Conservation (phyloP, 1,284 basidiomycete species). For the Ceratorhiza oryzae-sativae region DNA sequence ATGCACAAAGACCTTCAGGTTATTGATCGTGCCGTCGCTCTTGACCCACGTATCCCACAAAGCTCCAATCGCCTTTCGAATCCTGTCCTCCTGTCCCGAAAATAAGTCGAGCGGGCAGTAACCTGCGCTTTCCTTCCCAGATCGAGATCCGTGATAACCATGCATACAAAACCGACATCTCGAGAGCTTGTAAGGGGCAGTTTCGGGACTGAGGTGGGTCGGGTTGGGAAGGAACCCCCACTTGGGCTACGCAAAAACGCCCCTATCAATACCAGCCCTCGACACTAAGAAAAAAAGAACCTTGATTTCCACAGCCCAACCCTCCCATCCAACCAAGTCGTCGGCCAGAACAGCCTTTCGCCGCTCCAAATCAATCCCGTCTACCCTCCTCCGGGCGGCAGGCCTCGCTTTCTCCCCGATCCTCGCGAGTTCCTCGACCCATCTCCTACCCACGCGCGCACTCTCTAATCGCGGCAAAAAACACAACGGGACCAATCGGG, state of each 20-base stretch:
- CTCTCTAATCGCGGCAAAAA: constrained; percentile 65
- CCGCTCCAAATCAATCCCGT: constrained; percentile 64
- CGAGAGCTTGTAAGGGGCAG: constrained; percentile 65
- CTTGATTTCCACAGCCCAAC: constrained; percentile 86
- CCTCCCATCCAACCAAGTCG: constrained; percentile 69
- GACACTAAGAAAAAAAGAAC: constrained; percentile 52
- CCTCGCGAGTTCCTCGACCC: constrained; percentile 65
- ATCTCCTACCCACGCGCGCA: constrained; percentile 62
- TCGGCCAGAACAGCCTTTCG: constrained; percentile 72
- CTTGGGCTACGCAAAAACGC: constrained; percentile 74
- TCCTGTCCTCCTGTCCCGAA: constrained; percentile 66
- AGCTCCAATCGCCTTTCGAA: constrained; percentile 66
- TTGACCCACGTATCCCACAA: constrained; percentile 78
- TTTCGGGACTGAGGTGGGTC: constrained; percentile 64
- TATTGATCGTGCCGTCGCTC: constrained; percentile 74
- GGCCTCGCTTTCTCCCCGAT: constrained; percentile 63
- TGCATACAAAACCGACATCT: constrained; percentile 92
- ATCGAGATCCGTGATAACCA: constrained; percentile 61
- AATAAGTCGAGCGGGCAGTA: constrained; percentile 92
- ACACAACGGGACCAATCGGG: constrained; percentile 62
- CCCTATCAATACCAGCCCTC: neutral
- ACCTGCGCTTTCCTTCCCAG: constrained; percentile 47
- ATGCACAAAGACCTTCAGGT: constrained; percentile 76
- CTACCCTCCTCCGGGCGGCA: constrained; percentile 59
- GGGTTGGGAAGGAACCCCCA: constrained; percentile 86